Conservation (phyloP, 805 yeast genomes). For the Zygosaccharomyces kombuchaensis region DNA sequence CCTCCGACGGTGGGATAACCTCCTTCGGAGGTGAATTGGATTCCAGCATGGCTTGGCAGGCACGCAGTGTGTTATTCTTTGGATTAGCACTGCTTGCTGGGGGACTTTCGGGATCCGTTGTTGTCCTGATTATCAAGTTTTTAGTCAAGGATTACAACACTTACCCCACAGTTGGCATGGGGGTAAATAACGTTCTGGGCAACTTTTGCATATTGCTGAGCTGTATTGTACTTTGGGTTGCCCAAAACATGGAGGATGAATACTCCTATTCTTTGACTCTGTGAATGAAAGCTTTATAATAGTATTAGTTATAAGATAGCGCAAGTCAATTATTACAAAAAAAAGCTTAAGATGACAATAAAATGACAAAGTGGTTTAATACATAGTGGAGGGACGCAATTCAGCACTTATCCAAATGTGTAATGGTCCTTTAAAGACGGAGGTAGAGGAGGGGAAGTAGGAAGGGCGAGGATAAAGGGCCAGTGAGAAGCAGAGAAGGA, state of each 20-base stretch:
- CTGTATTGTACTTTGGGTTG: slow-evolving; percentile 85
- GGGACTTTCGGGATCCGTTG: slow-evolving; percentile 88
- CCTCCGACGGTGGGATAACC: slow-evolving; percentile 34
- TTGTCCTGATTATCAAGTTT: slow-evolving; percentile 82
- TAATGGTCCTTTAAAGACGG: background rate
- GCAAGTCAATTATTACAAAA: background rate
- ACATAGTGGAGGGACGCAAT: background rate
- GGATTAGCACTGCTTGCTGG: slow-evolving; percentile 94
- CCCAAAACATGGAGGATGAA: slow-evolving; percentile 94
- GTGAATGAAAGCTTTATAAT: slow-evolving; percentile 28
- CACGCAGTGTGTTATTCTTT: slow-evolving; percentile 79
- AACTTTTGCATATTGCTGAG: slow-evolving; percentile 80
- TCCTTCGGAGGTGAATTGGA: slow-evolving; percentile 35
- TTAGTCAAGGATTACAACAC: slow-evolving; percentile 65
- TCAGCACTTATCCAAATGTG: background rate
- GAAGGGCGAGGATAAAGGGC: background rate
- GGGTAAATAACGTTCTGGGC: slow-evolving; percentile 78
- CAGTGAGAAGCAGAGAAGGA: background rate
- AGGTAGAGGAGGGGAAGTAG: background rate
- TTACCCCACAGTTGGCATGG: slow-evolving; percentile 93
- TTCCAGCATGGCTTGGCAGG: slow-evolving; percentile 80
- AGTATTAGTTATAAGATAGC: background rate
- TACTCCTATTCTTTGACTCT: slow-evolving; percentile 86
- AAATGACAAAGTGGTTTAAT: background rate
- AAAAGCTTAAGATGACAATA: background rate